phyloP scores from a whole-genome alignment of 164 flowering plant genomes.

The Dillenia turbinata region DNA sequence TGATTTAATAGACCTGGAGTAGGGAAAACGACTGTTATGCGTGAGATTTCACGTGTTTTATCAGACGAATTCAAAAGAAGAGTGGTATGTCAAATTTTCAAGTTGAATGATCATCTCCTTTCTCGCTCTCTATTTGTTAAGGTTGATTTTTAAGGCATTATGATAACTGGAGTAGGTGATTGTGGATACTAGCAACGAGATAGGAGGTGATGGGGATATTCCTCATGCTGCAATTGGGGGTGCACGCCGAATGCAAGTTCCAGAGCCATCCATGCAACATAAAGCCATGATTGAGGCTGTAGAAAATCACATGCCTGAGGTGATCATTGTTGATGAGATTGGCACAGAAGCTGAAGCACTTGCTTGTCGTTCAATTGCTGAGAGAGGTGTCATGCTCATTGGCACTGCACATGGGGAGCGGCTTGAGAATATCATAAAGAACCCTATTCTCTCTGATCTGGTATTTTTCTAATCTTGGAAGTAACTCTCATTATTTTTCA shows the following conservation, averaged over 20 bases:
- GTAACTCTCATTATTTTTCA: neutral
- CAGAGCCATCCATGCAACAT: conserved; percentile 64
- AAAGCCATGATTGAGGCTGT: conserved; percentile 78
- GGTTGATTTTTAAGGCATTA: neutral
- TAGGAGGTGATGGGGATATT: conserved; percentile 75
- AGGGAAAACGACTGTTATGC: conserved; percentile 75
- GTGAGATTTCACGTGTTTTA: conserved; percentile 65
- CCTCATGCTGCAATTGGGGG: conserved; percentile 72
- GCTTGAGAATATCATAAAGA: conserved; percentile 60
- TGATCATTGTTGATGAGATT: conserved; percentile 76
- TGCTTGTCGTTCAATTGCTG: conserved; percentile 73
- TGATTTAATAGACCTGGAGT: conserved; percentile 57
- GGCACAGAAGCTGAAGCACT: conserved; percentile 68
- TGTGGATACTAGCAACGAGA: conserved; percentile 80
- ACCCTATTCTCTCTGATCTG: conserved; percentile 56
- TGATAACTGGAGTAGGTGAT: conserved; percentile 40
- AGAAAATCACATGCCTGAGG: conserved; percentile 83
- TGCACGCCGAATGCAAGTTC: conserved; percentile 75
- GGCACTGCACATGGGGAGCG: conserved; percentile 72
- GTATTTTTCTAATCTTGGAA: conserved; percentile 22
- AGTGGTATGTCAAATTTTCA: conserved; percentile 43
- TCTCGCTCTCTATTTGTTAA: conserved; percentile 2
- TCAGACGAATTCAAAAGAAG: conserved; percentile 62
- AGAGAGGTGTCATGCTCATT: conserved; percentile 78
- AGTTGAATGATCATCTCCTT: neutral